Evolutionary conservation across 352 stramenopile species (phyloP).

Genomic region (Stramenopiles sp.): DNA sequence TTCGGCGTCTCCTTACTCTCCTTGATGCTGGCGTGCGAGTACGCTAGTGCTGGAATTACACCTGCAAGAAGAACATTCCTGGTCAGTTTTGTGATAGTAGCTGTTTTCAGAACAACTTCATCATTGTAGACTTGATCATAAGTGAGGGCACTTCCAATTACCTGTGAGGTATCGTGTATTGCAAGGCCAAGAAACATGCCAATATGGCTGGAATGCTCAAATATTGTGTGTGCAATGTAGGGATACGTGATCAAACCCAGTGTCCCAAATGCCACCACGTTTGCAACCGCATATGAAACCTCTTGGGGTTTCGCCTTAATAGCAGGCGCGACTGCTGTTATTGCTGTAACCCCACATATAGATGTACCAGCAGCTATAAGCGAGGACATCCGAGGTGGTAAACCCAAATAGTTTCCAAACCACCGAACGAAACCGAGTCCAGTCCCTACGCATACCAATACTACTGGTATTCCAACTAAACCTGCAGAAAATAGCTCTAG

Average conservation of each 20-base stretch:
- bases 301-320: slow-evolving; percentile 30
- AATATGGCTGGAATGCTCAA: slow-evolving; percentile 25
- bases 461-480: slow-evolving; percentile 27
- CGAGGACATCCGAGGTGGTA: slow-evolving; percentile 21
- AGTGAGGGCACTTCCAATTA: slow-evolving; percentile 30
- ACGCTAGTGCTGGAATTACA: slow-evolving; percentile 31
- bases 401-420: slow-evolving; percentile 21
- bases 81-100: slow-evolving; percentile 33
- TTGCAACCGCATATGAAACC: slow-evolving; percentile 33
- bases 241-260: slow-evolving; percentile 34
- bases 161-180: slow-evolving; percentile 34
- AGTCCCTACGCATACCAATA: slow-evolving; percentile 24
- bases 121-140: slow-evolving; percentile 31
- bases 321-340: slow-evolving; percentile 30
- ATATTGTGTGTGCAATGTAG: slow-evolving; percentile 26
- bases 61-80: slow-evolving; percentile 31
- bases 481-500: slow-evolving; percentile 28
- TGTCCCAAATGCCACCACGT: slow-evolving; percentile 35
- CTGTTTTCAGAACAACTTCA: slow-evolving; percentile 29
- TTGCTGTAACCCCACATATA: slow-evolving; percentile 37
- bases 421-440: slow-evolving; percentile 31
- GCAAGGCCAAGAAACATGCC: slow-evolving; percentile 32
- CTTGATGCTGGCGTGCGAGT: slow-evolving; percentile 19
- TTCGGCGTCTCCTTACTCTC: not conserved
- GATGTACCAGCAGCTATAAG: slow-evolving; percentile 32